These are phyloP conservation scores for Podaxis pistillaris DNA, from an alignment of 768 basidiomycete genomes.

Conservation along the genomic window DNA sequence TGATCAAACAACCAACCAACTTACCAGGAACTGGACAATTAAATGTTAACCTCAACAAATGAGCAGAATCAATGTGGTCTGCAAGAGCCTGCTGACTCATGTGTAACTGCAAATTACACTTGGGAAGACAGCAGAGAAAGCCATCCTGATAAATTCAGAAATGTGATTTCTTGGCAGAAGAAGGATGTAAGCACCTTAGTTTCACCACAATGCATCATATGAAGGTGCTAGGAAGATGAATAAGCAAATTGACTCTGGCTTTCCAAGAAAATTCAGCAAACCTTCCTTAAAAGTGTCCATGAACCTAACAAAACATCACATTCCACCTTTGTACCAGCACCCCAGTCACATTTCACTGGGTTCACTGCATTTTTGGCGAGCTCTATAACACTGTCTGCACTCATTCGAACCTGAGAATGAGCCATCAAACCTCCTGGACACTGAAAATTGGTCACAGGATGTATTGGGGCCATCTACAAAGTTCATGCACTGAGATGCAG, in stretches of 20 bases:
- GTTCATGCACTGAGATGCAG: neutral
- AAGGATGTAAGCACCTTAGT: neutral
- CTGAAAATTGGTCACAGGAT: neutral
- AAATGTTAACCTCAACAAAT: conserved; percentile 23
- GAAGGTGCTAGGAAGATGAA: conserved; percentile 3
- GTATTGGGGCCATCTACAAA: neutral
- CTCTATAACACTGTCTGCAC: conserved; percentile 21
- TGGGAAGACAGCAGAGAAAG: conserved; percentile 20
- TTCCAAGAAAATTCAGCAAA: conserved; percentile 15
- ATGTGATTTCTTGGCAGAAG: neutral
- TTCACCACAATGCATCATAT: neutral
- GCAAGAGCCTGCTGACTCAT: conserved; percentile 18
- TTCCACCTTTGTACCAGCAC: conserved; percentile 15
- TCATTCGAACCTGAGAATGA: conserved; percentile 13
- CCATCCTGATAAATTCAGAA: neutral
- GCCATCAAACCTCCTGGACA: neutral
- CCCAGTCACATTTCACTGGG: conserved; percentile 28
- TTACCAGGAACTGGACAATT: conserved; percentile 28
- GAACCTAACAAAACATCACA: conserved; percentile 24
- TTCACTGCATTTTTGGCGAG: conserved; percentile 26
- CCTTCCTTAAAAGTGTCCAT: conserved; percentile 30
- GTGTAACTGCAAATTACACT: conserved; percentile 22
- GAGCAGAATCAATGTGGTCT: conserved; percentile 25
- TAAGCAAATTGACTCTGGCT: neutral
- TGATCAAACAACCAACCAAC: neutral